Conservation (phyloP, 2,329 filamentous ascomycete species). For the Emmonsiellopsis sp. region DNA sequence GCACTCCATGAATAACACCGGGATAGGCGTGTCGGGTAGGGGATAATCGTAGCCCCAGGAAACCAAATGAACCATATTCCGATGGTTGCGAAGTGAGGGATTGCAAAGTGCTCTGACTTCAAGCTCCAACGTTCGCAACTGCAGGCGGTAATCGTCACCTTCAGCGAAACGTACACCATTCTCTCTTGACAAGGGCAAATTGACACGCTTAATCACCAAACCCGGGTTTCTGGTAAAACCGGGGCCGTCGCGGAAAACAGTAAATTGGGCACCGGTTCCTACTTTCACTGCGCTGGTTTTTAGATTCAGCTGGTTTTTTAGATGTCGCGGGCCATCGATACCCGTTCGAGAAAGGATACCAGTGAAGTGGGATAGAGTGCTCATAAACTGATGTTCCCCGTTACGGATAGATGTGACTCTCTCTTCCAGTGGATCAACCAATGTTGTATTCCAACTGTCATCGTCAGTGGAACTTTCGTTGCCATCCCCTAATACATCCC, state of each 20-base stretch:
- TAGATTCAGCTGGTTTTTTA: constrained; percentile 15
- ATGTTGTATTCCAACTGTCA: constrained; percentile 1
- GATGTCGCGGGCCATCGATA: constrained; percentile 17
- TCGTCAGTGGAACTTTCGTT: background rate
- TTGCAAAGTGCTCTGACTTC: constrained; percentile 20
- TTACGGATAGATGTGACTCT: constrained; percentile 19
- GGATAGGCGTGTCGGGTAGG: constrained; percentile 17
- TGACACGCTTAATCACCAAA: constrained; percentile 20
- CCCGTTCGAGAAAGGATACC: constrained; percentile 19
- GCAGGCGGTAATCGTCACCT: constrained; percentile 16
- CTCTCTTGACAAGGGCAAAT: constrained; percentile 16
- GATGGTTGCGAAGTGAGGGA: constrained; percentile 17
- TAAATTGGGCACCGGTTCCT: constrained; percentile 18
- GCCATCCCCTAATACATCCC: background rate
- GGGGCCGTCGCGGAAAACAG: constrained; percentile 15
- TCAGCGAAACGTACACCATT: constrained; percentile 13
- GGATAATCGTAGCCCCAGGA: constrained; percentile 23
- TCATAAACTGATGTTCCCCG: constrained; percentile 16
- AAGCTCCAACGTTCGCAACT: constrained; percentile 16
- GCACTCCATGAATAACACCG: constrained; percentile 20
- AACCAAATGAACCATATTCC: constrained; percentile 17
- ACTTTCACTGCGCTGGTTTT: constrained; percentile 16
- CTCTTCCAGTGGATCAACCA: constrained; percentile 15
- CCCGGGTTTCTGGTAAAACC: constrained; percentile 13
- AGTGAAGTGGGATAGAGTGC: constrained; percentile 19